Percentiles rank a stretch among this genome's conserved stretches.
Conservation (phyloP, 345 rosid species). For the Eucalyptus erythrocorys region DNA sequence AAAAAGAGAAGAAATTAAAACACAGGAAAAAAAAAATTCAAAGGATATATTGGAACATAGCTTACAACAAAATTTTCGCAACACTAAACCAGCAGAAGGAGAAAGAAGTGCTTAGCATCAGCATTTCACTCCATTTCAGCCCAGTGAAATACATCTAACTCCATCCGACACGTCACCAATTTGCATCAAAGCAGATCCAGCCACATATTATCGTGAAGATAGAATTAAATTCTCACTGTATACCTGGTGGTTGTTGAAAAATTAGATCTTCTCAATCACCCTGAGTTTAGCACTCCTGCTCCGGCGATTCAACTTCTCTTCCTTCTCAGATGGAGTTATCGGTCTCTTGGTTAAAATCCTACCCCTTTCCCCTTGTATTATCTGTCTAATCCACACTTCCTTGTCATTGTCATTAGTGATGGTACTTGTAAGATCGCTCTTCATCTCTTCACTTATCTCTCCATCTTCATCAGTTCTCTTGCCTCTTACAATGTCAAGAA, state of each 20-base stretch:
- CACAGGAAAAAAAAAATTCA: background rate
- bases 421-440: background rate
- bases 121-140: background rate
- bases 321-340: slow-evolving; percentile 75
- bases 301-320: slow-evolving; percentile 62
- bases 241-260: background rate
- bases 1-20: background rate
- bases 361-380: slow-evolving; percentile 46
- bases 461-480: slow-evolving; percentile 3
- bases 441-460: background rate
- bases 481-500: slow-evolving; percentile 52
- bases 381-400: slow-evolving; percentile 61
- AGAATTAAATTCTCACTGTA: background rate
- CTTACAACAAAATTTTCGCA: background rate
- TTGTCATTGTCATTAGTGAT: slow-evolving; percentile 3
- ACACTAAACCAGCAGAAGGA: background rate
- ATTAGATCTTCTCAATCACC: slow-evolving; percentile 51
- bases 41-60: background rate
- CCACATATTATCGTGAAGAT: background rate
- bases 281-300: slow-evolving; percentile 89
- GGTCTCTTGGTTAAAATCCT: slow-evolving; percentile 84
- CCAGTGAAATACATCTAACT: background rate
- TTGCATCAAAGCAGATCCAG: background rate
- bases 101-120: background rate
- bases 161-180: background rate